phyloP scores from a whole-genome alignment of 75 land plant species.

The Cryptomeria japonica region DNA sequence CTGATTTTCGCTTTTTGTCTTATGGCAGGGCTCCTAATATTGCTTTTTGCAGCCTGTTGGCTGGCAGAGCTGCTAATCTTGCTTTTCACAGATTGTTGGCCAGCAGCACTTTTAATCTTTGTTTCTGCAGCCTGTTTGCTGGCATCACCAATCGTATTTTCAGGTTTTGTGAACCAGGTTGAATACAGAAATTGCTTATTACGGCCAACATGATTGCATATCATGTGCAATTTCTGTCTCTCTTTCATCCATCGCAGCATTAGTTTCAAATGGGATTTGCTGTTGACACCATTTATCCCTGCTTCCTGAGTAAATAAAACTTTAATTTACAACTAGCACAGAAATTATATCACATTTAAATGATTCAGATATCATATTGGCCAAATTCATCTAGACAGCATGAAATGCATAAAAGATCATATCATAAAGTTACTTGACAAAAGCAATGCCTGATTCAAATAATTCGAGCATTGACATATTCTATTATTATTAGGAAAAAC shows the following conservation, averaged over 20 bases:
- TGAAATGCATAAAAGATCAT: neutral
- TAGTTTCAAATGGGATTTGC: slow-evolving; percentile 87
- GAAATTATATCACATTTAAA: neutral
- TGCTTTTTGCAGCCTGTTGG: neutral
- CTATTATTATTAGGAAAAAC: neutral
- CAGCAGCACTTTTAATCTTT: neutral
- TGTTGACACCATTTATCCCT: slow-evolving; percentile 59
- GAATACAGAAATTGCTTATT: slow-evolving; percentile 67
- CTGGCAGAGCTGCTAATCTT: neutral
- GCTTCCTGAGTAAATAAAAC: slow-evolving; percentile 35
- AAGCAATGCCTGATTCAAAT: neutral
- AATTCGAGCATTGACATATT: neutral
- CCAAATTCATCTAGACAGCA: neutral
- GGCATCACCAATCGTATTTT: neutral
- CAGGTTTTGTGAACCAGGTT: slow-evolving; percentile 63
- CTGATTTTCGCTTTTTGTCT: neutral
- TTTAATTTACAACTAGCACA: neutral
- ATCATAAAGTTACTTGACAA: neutral
- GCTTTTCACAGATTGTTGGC: neutral
- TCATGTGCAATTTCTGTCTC: slow-evolving; percentile 54
- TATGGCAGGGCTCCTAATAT: neutral
- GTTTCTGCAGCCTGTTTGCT: neutral
- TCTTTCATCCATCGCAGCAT: slow-evolving; percentile 83
- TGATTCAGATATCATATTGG: neutral
- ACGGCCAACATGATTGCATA: slow-evolving; percentile 73